Evolutionary conservation across 192 early-diverging fungal species (phyloP).

Genomic region (Spizellomyces sp.): DNA sequence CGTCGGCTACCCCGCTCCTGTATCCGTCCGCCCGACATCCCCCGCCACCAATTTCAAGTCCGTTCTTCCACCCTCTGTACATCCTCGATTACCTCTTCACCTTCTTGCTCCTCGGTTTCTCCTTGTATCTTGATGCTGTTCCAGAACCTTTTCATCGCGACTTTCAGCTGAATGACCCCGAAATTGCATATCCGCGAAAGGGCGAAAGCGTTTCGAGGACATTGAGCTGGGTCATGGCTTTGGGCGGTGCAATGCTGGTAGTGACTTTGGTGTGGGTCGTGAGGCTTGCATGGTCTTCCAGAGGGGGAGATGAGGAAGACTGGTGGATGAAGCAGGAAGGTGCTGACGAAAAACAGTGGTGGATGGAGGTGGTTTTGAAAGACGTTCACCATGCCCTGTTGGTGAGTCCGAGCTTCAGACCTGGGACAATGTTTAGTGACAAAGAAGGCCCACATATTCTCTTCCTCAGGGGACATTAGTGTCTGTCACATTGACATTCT

Average conservation of each 20-base stretch:
- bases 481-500: too few relatives aligned
- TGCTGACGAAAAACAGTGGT: too few relatives aligned
- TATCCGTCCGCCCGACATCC: too few relatives aligned
- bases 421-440: too few relatives aligned
- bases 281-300: neutral
- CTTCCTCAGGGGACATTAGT: too few relatives aligned
- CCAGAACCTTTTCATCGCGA: constrained; percentile 71
- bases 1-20: too few relatives aligned
- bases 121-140: constrained; percentile 56
- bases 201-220: constrained; percentile 12
- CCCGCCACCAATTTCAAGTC: neutral
- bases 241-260: constrained; percentile 1
- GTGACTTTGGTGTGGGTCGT: constrained; percentile 6
- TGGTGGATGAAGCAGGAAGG: too few relatives aligned
- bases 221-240: constrained; percentile 13
- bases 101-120: constrained; percentile 58
- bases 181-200: constrained; percentile 63
- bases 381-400: too few relatives aligned
- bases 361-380: too few relatives aligned
- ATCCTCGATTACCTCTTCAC: constrained; percentile 41
- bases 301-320: too few relatives aligned
- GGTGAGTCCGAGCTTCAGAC: too few relatives aligned
- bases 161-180: constrained; percentile 71
- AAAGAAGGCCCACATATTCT: too few relatives aligned
- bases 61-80: constrained; percentile 8